A percentile compares a stretch with the other conserved stretches of the same genome.
These are phyloP conservation scores for Pichiaceae sp. DNA, from an alignment of 1,139 yeast genomes.

Conservation along the genomic window DNA sequence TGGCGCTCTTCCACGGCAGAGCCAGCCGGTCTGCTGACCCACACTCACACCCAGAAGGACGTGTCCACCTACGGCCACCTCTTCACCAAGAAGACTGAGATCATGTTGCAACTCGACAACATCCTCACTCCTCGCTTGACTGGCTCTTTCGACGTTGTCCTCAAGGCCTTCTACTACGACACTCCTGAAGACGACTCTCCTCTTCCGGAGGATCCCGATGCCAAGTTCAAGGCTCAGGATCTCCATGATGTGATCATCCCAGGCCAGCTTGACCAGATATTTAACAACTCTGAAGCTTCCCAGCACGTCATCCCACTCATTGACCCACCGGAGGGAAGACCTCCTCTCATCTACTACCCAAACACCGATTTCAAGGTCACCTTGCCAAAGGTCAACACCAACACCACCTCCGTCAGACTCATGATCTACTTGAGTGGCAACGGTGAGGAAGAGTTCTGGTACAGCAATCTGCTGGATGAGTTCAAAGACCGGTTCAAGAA, in stretches of 20 bases:
- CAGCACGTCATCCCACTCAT: constrained; percentile 28
- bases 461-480: constrained; percentile 50
- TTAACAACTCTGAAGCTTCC: constrained; percentile 26
- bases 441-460: constrained; percentile 81
- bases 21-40: constrained; percentile 42
- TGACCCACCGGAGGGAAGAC: constrained; percentile 20
- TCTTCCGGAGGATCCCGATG: constrained; percentile 1
- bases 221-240: constrained; percentile 4
- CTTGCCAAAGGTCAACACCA: constrained; percentile 34
- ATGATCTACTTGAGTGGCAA: constrained; percentile 68
- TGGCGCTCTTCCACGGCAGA: constrained; percentile 88
- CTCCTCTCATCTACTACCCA: constrained; percentile 40
- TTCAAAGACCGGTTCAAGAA: constrained; percentile 30
- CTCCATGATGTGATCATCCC: constrained; percentile 12
- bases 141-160: constrained; percentile 51
- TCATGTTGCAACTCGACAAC: constrained; percentile 61
- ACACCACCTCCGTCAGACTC: constrained; percentile 51
- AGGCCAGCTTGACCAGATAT: constrained; percentile 14
- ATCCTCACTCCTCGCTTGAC: constrained; percentile 45
- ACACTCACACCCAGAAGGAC: constrained; percentile 51
- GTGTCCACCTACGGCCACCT: constrained; percentile 48
- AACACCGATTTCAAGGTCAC: constrained; percentile 27
- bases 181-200: constrained; percentile 4
- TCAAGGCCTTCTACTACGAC: constrained; percentile 44
- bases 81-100: constrained; percentile 33